Conservation (phyloP, 108 stramenopile species). For the Aureococcus anophagefferens region DNA sequence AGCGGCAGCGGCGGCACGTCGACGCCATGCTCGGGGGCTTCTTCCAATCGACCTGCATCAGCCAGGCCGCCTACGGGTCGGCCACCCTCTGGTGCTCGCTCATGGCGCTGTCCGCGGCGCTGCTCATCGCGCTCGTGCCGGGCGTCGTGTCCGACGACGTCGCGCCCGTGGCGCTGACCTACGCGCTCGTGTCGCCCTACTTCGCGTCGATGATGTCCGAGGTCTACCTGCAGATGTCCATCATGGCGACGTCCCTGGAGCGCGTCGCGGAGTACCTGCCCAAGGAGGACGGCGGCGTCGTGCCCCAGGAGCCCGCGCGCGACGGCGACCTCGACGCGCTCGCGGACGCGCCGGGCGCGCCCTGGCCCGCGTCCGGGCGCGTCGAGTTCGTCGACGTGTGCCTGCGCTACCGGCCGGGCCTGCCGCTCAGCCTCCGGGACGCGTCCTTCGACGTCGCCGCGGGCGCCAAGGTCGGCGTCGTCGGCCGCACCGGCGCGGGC, state of each 20-base stretch:
- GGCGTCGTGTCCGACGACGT: constrained; percentile 6
- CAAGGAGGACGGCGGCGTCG: constrained; percentile 1
- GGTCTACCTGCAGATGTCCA: constrained; percentile 5
- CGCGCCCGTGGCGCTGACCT: not conserved
- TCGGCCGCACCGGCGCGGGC: constrained; percentile 59
- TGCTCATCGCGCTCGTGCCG: not conserved
- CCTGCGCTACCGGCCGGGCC: constrained; percentile 56
- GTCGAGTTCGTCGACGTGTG: constrained; percentile 52
- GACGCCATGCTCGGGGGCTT: too few species aligned
- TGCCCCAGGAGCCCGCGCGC: not conserved
- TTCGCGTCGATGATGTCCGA: not conserved
- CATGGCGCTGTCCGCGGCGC: not conserved
- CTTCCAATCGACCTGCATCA: too few species aligned
- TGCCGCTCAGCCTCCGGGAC: constrained; percentile 60
- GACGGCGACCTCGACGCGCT: too few species aligned
- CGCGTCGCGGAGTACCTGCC: constrained; percentile 21
- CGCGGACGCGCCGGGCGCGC: not conserved
- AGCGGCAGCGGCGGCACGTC: too few species aligned
- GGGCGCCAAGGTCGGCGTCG: constrained; percentile 68
- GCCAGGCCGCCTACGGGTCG: too few species aligned
- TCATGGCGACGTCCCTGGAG: constrained; percentile 21
- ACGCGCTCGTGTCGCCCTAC: constrained; percentile 2
- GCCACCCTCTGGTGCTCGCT: too few species aligned
- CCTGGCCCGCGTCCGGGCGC: constrained; percentile 59
- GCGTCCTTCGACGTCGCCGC: constrained; percentile 51